Evolutionary conservation across 129 eudicot species (phyloP).

Genomic region (Helichrysum umbraculigerum): DNA sequence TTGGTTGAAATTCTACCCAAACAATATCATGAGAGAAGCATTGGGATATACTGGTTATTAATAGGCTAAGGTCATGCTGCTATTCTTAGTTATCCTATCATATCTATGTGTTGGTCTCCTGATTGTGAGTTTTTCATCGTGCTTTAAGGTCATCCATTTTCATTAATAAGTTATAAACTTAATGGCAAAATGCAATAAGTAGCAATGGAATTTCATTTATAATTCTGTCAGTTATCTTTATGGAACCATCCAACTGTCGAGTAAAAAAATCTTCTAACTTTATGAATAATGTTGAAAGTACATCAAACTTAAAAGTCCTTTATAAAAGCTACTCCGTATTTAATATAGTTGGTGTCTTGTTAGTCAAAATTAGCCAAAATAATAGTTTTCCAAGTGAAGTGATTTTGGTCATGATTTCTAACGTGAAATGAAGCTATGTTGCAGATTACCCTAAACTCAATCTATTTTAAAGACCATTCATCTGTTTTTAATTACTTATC

Average conservation of each 20-base stretch:
- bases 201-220: not conserved
- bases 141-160: conserved; percentile 11
- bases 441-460: not conserved
- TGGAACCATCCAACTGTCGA: not conserved
- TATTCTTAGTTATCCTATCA: not conserved
- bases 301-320: not conserved
- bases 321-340: not conserved
- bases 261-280: not conserved
- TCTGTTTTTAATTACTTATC: not conserved
- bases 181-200: not conserved
- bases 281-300: not conserved
- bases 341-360: not conserved
- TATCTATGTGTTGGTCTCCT: not conserved
- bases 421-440: not conserved
- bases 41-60: not conserved
- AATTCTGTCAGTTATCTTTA: not conserved
- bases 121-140: conserved; percentile 1
- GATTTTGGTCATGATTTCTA: not conserved
- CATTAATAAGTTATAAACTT: conserved; percentile 6
- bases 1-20: conserved; percentile 9
- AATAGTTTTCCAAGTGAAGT: not conserved
- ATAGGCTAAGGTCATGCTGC: not conserved
- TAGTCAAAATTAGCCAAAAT: not conserved
- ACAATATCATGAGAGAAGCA: not conserved
- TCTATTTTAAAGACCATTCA: not conserved